Percentiles rank a stretch among this genome's conserved stretches.
These are phyloP conservation scores for Ramaria sp. DNA, from an alignment of 768 basidiomycete species.

Conservation along the genomic window DNA sequence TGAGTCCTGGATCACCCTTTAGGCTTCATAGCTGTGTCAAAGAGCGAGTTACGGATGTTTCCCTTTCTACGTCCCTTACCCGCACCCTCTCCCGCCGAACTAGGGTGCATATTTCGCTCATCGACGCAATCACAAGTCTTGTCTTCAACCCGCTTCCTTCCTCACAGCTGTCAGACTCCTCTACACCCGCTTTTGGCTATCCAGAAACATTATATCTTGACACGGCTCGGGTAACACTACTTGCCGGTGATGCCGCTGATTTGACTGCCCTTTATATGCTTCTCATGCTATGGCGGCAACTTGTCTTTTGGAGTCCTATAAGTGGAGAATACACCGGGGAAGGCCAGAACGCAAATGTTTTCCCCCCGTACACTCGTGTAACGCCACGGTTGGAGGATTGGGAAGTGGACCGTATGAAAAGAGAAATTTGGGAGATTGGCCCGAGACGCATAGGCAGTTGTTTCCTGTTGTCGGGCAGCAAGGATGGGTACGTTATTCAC, in stretches of 20 bases:
- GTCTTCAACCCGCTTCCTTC: conserved; percentile 36
- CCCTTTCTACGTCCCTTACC: background rate
- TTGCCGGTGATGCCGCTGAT: conserved; percentile 67
- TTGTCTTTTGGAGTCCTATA: conserved; percentile 31
- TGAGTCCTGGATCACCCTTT: conserved; percentile 25
- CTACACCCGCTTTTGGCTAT: conserved; percentile 30
- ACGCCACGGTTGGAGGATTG: conserved; percentile 29
- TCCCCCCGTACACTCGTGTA: background rate
- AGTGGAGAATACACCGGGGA: background rate
- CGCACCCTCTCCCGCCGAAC: background rate
- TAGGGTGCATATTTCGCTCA: conserved; percentile 10
- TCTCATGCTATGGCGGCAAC: conserved; percentile 68
- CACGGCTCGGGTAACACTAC: conserved; percentile 50
- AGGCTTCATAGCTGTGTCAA: background rate
- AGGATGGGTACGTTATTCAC: background rate
- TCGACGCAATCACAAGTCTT: conserved; percentile 54
- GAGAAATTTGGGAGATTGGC: conserved; percentile 64
- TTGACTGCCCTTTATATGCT: conserved; percentile 70
- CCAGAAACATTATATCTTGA: conserved; percentile 82
- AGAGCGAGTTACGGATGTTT: too few species aligned
- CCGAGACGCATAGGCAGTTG: conserved; percentile 52
- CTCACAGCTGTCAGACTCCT: conserved; percentile 12
- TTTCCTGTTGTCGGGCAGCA: conserved; percentile 23
- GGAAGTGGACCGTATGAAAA: conserved; percentile 52
- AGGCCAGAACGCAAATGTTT: background rate